Percentiles rank a stretch among this genome's conserved stretches.
Conservation (phyloP, 139 green algal genomes). For the Nannochloris sp. region DNA sequence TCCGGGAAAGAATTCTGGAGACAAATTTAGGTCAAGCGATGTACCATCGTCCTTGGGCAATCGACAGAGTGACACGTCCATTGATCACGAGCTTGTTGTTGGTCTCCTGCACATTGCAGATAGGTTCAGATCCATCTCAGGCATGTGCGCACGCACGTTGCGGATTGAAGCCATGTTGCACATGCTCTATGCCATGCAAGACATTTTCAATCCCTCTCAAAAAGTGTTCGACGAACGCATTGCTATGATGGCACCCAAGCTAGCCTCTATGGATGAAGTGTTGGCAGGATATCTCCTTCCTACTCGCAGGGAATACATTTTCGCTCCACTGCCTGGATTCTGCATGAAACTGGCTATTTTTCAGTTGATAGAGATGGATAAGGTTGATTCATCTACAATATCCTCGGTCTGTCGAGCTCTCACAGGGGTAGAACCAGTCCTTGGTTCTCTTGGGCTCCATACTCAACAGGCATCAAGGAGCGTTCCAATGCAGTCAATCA, state of each 20-base stretch:
- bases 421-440: conserved; percentile 38
- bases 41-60: background rate
- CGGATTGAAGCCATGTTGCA: conserved; percentile 56
- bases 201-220: background rate
- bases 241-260: conserved; percentile 9
- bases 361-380: conserved; percentile 43
- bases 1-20: background rate
- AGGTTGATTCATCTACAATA: conserved; percentile 45
- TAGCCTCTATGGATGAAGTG: conserved; percentile 38
- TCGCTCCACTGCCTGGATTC: conserved; percentile 34
- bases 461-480: background rate
- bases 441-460: background rate
- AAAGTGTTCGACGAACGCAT: conserved; percentile 3
- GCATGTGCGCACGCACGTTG: conserved; percentile 39
- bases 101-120: conserved; percentile 33
- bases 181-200: conserved; percentile 34
- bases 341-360: conserved; percentile 42
- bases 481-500: too few species aligned
- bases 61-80: conserved; percentile 14
- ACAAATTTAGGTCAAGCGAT: background rate
- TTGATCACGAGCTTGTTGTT: conserved; percentile 3
- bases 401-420: conserved; percentile 53
- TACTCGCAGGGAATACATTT: conserved; percentile 41
- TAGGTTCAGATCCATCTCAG: conserved; percentile 52
- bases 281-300: conserved; percentile 35